Conservation (phyloP, 75 land plant species). For the Cupressus sempervirens region DNA sequence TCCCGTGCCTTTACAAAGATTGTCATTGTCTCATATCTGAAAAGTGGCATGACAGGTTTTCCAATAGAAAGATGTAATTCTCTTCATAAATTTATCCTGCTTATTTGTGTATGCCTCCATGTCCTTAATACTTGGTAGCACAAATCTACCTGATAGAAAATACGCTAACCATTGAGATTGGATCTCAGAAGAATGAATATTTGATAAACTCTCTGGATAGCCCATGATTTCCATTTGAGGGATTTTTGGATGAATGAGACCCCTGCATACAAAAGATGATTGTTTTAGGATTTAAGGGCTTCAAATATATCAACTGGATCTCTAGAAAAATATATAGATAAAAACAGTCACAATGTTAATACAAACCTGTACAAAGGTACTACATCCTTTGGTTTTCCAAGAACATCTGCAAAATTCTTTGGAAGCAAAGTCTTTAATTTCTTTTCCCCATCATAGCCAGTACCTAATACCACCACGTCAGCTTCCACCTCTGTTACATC, state of each 20-base stretch:
- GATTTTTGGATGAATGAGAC: slow-evolving; percentile 63
- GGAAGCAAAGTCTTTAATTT: neutral
- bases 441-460: too few relatives aligned
- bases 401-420: neutral
- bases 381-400: neutral
- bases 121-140: slow-evolving; percentile 42
- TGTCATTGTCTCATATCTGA: slow-evolving; percentile 54
- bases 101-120: slow-evolving; percentile 40
- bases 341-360: neutral
- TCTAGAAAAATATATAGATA: slow-evolving; percentile 1
- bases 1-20: slow-evolving; percentile 61
- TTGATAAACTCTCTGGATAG: slow-evolving; percentile 64
- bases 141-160: slow-evolving; percentile 37
- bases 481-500: slow-evolving; percentile 20
- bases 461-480: too few relatives aligned
- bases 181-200: slow-evolving; percentile 65
- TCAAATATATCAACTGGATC: neutral
- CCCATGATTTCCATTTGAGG: slow-evolving; percentile 80
- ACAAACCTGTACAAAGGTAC: slow-evolving; percentile 50
- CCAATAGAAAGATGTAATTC: slow-evolving; percentile 17
- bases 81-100: slow-evolving; percentile 46
- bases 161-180: slow-evolving; percentile 65
- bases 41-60: slow-evolving; percentile 36
- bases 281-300: neutral
- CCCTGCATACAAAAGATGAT: slow-evolving; percentile 32